These are phyloP conservation scores for Yarrowia sp. DNA, from an alignment of 805 yeast species.

Conservation along the genomic window DNA sequence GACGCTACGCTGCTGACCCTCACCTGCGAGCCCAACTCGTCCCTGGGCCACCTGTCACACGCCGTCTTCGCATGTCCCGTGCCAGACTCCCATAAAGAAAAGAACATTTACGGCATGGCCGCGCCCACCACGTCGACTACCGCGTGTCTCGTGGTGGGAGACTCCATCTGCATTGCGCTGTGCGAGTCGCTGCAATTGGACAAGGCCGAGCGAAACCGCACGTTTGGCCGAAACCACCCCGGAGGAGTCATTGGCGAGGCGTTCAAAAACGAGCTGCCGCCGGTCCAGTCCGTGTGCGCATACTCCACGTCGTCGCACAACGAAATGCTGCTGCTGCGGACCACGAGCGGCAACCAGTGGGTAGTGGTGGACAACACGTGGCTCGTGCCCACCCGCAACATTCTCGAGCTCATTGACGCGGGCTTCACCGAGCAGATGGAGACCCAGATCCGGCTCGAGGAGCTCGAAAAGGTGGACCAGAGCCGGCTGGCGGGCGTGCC, in stretches of 20 bases:
- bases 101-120: conserved; percentile 73
- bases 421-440: conserved; percentile 34
- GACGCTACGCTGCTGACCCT: conserved; percentile 64
- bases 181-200: conserved; percentile 71
- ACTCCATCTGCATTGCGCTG: conserved; percentile 76
- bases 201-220: conserved; percentile 57
- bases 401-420: conserved; percentile 29
- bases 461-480: conserved; percentile 26
- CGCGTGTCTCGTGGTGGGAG: conserved; percentile 74
- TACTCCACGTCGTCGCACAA: conserved; percentile 30
- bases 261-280: conserved; percentile 45
- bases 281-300: conserved; percentile 26
- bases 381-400: conserved; percentile 36
- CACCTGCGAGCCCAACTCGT: conserved; percentile 67
- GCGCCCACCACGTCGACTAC: conserved; percentile 91
- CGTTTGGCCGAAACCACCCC: conserved; percentile 80
- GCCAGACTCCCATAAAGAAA: conserved; percentile 64
- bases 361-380: conserved; percentile 30
- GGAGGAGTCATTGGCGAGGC: conserved; percentile 87
- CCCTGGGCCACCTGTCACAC: conserved; percentile 59
- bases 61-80: conserved; percentile 68
- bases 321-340: conserved; percentile 35
- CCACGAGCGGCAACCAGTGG: conserved; percentile 33
- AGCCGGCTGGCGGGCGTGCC: conserved; percentile 27
- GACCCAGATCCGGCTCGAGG: conserved; percentile 25